phyloP scores from a whole-genome alignment of 2,329 filamentous ascomycete genomes.

The Tolypocladium pustulatum region DNA sequence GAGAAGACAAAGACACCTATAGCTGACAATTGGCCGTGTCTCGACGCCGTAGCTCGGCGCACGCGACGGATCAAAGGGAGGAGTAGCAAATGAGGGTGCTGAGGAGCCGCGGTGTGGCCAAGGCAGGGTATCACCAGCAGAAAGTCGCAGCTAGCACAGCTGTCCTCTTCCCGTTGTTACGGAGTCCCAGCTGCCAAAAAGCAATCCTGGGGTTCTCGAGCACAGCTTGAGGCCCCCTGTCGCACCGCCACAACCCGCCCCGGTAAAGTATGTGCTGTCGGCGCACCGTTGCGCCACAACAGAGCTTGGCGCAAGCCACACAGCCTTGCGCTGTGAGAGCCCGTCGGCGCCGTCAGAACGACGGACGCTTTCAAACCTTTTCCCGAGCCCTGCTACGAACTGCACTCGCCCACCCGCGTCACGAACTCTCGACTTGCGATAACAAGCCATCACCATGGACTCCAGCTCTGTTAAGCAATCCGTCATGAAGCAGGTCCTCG shows the following conservation, averaged over 20 bases:
- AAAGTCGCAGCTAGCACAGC: conserved; percentile 8
- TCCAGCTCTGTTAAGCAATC: conserved; percentile 48
- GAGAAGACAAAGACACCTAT: background rate
- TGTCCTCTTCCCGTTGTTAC: conserved; percentile 10
- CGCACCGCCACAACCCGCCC: conserved; percentile 9
- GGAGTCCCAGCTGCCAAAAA: background rate
- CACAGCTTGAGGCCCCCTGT: background rate
- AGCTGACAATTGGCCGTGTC: background rate
- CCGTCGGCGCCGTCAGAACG: background rate
- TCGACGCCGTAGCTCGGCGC: background rate
- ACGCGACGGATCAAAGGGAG: background rate
- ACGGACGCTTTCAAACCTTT: background rate
- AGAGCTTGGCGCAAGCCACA: conserved; percentile 10
- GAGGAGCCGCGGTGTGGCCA: background rate
- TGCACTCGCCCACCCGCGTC: background rate
- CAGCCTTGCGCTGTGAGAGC: conserved; percentile 14
- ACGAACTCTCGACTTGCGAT: conserved; percentile 10
- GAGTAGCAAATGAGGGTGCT: background rate
- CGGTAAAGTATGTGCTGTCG: conserved; percentile 2
- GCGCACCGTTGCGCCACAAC: background rate
- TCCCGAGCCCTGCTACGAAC: background rate
- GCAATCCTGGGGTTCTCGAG: background rate
- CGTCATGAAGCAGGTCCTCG: conserved; percentile 54
- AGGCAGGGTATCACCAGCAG: background rate
- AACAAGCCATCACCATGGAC: conserved; percentile 35